These are phyloP conservation scores for Raffaelea albimanens DNA, from an alignment of 2,329 filamentous ascomycete genomes.

Conservation along the genomic window DNA sequence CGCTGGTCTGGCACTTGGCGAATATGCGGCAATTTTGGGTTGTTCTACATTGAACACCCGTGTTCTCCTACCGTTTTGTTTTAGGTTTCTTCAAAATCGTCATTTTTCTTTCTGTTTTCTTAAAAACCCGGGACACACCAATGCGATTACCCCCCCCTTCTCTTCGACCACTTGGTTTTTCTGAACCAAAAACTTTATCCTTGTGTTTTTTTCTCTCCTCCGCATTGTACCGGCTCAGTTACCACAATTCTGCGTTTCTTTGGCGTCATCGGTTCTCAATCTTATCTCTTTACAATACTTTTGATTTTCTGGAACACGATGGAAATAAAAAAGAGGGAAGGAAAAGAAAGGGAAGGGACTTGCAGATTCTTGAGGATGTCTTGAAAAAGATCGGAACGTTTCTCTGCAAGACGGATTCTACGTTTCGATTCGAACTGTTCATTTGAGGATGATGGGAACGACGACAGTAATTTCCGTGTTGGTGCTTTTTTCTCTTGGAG, in stretches of 20 bases:
- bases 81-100: not conserved
- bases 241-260: slow-evolving; percentile 12
- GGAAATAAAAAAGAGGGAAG: slow-evolving; percentile 12
- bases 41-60: too few relatives aligned
- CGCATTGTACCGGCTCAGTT: slow-evolving; percentile 11
- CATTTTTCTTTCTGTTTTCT: not conserved
- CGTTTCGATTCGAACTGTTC: slow-evolving; percentile 4
- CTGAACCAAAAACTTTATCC: not conserved
- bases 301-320: slow-evolving; percentile 19
- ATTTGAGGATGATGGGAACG: slow-evolving; percentile 8
- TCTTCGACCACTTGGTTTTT: not conserved
- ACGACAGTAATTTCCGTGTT: not conserved
- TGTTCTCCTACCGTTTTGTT: too few relatives aligned
- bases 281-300: slow-evolving; percentile 14
- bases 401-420: slow-evolving; percentile 4
- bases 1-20: too few relatives aligned
- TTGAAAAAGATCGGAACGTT: slow-evolving; percentile 1
- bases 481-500: slow-evolving; percentile 4
- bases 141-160: not conserved
- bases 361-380: slow-evolving; percentile 6
- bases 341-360: slow-evolving; percentile 8
- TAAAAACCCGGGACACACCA: not conserved
- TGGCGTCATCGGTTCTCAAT: slow-evolving; percentile 19
- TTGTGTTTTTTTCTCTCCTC: slow-evolving; percentile 4
- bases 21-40: too few relatives aligned